These are phyloP conservation scores for Rubia yunnanensis DNA, from an alignment of 257 asterid genomes.

Conservation along the genomic window DNA sequence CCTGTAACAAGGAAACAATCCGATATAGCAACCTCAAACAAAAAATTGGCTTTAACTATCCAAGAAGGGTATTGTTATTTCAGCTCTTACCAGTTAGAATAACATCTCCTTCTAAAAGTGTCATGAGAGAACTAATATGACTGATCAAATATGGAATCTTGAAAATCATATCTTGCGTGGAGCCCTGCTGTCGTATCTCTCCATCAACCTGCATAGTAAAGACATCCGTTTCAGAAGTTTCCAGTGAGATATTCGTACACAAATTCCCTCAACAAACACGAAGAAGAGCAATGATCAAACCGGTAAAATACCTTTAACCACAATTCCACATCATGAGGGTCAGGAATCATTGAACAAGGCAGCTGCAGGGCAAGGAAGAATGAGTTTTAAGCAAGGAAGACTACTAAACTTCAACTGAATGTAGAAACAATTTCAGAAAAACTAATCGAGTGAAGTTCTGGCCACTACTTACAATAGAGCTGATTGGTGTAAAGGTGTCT, in stretches of 20 bases:
- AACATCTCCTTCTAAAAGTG: conserved; percentile 92
- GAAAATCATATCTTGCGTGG: conserved; percentile 87
- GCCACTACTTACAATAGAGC: conserved; percentile 65
- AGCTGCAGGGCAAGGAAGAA: conserved; percentile 30
- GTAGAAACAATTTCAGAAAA: neutral
- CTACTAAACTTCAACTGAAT: neutral
- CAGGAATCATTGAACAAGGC: conserved; percentile 65
- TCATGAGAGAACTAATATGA: conserved; percentile 89
- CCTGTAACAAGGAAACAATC: conserved; percentile 37
- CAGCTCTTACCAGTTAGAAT: conserved; percentile 65
- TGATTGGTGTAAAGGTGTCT: conserved; percentile 97
- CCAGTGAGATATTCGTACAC: neutral
- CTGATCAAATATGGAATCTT: conserved; percentile 94
- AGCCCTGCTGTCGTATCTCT: conserved; percentile 75
- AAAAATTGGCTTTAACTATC: neutral
- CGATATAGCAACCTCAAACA: neutral
- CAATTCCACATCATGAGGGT: conserved; percentile 79
- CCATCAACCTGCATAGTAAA: conserved; percentile 72
- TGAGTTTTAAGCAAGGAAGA: neutral
- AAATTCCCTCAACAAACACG: neutral
- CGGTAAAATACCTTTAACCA: conserved; percentile 68
- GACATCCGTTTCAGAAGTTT: neutral
- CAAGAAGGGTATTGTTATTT: conserved; percentile 2
- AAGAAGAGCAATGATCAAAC: conserved; percentile 1
- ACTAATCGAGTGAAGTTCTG: conserved; percentile 7